A percentile compares a stretch with the other conserved stretches of the same genome.
Evolutionary conservation across 192 early-diverging fungal species (phyloP).

Genomic region (Neocallimastix lanati): DNA sequence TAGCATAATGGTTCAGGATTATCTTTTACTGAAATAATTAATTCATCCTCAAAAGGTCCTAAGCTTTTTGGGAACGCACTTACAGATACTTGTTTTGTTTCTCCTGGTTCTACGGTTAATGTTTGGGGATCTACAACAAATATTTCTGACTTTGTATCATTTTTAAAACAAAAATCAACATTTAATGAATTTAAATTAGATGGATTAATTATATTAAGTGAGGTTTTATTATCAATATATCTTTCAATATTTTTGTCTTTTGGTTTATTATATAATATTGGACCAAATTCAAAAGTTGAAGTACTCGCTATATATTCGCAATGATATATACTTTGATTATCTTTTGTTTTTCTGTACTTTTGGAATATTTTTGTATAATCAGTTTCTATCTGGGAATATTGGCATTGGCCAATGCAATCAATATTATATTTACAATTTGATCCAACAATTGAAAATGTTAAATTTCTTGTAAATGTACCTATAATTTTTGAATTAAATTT

Average conservation of each 20-base stretch:
- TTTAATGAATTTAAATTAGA: constrained; percentile 17
- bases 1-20: constrained; percentile 40
- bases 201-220: constrained; percentile 25
- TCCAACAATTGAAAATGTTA: constrained; percentile 33
- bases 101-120: constrained; percentile 21
- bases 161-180: constrained; percentile 17
- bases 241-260: constrained; percentile 37
- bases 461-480: constrained; percentile 21
- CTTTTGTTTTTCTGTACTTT: constrained; percentile 23
- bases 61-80: constrained; percentile 31
- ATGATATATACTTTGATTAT: constrained; percentile 23
- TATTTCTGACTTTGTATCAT: constrained; percentile 31
- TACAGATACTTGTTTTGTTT: constrained; percentile 15
- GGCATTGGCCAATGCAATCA: constrained; percentile 23
- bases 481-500: constrained; percentile 25
- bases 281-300: constrained; percentile 34
- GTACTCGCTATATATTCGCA: constrained; percentile 22
- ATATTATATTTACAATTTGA: constrained; percentile 11
- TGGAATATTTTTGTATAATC: constrained; percentile 27
- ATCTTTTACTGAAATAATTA: constrained; percentile 40
- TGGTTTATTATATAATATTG: constrained; percentile 33
- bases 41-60: constrained; percentile 24
- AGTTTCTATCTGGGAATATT: constrained; percentile 18
- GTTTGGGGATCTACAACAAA: constrained; percentile 37
- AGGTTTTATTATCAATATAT: constrained; percentile 32